A percentile compares a stretch with the other conserved stretches of the same genome.
phyloP scores from a whole-genome alignment of 306 rosid genomes.

The Medicago lupulina region DNA sequence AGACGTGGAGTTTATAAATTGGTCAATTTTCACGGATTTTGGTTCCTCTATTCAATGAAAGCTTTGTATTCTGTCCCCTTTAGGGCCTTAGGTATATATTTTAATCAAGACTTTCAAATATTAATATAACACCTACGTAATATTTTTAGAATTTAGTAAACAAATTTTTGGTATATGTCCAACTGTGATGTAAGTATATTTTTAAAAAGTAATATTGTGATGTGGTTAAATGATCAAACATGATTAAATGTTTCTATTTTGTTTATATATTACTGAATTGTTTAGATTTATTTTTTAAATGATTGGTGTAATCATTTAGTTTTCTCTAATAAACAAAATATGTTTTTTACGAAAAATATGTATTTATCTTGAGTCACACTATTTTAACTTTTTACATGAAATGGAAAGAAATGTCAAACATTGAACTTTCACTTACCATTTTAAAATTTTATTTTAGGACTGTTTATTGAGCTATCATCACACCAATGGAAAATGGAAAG shows the following conservation, averaged over 20 bases:
- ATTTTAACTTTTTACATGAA: background rate
- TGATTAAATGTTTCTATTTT: background rate
- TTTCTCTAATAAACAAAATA: background rate
- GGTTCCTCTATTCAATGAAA: background rate
- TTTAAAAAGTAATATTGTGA: background rate
- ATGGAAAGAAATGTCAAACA: background rate
- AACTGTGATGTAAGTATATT: background rate
- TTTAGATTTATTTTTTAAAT: background rate
- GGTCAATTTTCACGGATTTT: slow-evolving; percentile 25
- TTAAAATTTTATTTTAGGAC: background rate
- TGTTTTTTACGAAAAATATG: background rate
- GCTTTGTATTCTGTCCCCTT: background rate
- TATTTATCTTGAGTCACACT: background rate
- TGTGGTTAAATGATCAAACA: background rate
- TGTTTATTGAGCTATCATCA: background rate
- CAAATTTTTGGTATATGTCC: background rate
- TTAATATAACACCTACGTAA: background rate
- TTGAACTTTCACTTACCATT: background rate
- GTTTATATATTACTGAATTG: too few relatives aligned
- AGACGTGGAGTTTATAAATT: slow-evolving; percentile 43
- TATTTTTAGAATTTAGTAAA: background rate
- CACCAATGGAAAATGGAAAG: slow-evolving; percentile 13
- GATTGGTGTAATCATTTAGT: slow-evolving; percentile 11
- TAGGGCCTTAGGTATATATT: background rate
- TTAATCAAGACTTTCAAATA: background rate